Evolutionary conservation across 306 rosid species (phyloP), one percentile per base, ranked within the genome.

Genomic region (Abrus pulchellus): DNA sequence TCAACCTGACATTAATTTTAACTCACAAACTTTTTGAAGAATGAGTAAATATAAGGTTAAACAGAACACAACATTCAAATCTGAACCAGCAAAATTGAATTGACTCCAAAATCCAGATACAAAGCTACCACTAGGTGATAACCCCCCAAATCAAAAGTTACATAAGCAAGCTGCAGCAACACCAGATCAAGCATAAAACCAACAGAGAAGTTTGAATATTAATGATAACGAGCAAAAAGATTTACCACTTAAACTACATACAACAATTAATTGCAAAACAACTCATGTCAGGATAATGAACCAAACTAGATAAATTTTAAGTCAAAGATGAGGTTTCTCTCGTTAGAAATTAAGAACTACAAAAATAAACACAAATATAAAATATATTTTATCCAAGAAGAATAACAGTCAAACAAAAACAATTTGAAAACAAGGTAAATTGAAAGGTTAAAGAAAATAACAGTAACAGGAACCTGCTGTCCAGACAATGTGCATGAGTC

Each of bases 401-500:
- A 32, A 41, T 28, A 47, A 9, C 32, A 32, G 20, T 27, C 48
- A 68, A n/a, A 59, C 43, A 38, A 68, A 72, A 61, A 50, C 14
- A 60, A 67, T 12, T 49, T 20, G 50, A 59, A 32, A 66, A 38
- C 56, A 73, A 45, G 40, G 66, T 53, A 63, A 76, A 61, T 4
- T n/a, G 77, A 74, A 30, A 67, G 52, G 32, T 34, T 56, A 49
- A 29, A 36, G 68, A 60, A 85, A 73, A 59, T 33, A 68, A 27
- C 36, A 76, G 55, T 64, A 76, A 55, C 44, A 79, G 62, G 60
- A 77, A 94, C 99, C 97, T 94, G 99, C 3, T 90, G 90, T 84
- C 95, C 99, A 72, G 97, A 80, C 88, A 94, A 77, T 2, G 97
- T 85, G 83, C 89, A 84, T 4, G 97, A 92, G 88, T 94, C 97